phyloP scores from a whole-genome alignment of 257 asterid genomes.

The Fraxinus quadrangulata region DNA sequence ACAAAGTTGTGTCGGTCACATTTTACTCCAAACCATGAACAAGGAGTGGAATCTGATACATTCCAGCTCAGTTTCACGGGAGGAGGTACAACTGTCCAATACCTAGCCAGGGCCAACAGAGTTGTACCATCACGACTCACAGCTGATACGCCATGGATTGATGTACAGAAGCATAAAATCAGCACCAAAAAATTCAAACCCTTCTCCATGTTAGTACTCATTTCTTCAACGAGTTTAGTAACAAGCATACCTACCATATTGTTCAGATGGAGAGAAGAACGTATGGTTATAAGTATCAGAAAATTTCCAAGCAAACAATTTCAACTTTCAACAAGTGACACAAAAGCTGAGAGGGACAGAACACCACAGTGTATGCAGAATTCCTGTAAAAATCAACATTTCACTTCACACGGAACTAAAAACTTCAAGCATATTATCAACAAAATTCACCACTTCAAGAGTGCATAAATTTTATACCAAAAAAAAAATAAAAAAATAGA shows the following conservation, averaged over 20 bases:
- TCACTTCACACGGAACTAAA: not conserved
- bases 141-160: conserved; percentile 31
- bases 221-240: not conserved
- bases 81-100: conserved; percentile 63
- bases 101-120: conserved; percentile 60
- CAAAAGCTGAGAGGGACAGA: not conserved
- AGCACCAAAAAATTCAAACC: conserved; percentile 28
- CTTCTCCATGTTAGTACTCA: conserved; percentile 31
- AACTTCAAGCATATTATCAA: not conserved
- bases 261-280: no score
- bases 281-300: not conserved
- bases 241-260: not conserved
- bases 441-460: not conserved
- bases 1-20: conserved; percentile 47
- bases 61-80: conserved; percentile 71
- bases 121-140: conserved; percentile 58
- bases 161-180: conserved; percentile 38
- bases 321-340: not conserved
- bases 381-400: not conserved
- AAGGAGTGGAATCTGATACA: conserved; percentile 73
- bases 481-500: not conserved
- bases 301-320: not conserved
- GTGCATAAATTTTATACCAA: not conserved
- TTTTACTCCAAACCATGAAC: conserved; percentile 79
- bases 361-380: not conserved